Evolutionary conservation across 768 basidiomycete genomes (phyloP), one percentile per base, ranked within the genome.

Genomic region (Astraeus odoratus): DNA sequence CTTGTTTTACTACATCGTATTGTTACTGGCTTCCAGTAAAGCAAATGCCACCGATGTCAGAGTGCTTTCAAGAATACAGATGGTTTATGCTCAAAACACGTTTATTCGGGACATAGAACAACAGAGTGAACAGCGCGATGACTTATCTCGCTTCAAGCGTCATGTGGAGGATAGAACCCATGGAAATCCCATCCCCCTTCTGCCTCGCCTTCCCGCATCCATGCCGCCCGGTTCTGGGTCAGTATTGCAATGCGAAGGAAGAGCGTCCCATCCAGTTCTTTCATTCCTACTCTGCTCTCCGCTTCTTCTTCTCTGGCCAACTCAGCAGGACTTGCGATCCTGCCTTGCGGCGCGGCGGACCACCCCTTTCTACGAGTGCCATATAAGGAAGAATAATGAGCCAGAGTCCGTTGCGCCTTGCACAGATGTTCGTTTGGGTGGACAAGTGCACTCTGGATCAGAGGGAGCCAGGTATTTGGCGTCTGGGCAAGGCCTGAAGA

Each of bases 161-260:
- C 9, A 7, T 23, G 22, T 25, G 3, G 22, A 5, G 23, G 5
- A 39, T 46, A 60, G 42, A 67, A 58, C 29, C 58, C 64, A 5
- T 52, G 53, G n/a, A 55, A 51, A 51, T 66, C 57, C 63, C 65
- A 69, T 1, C 42, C 50, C 5, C 44, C 49, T 26, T 49, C 35
- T 9, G 48, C 26, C 47, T 64, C 40, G 1, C 67, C 67, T 42
- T 69, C 67, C 19, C 61, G 47, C 61, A 67, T 63, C 66, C 65
- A 67, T 9, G 64, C 67, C 23, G 64, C 42, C 38, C 57, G 53
- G 29, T 60, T 49, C 44, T 57, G 48, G 13, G 59, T 61, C 18
- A 63, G 41, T 38, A 51, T 51, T 13, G 62, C 59, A 22, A 56
- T 52, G 20, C 60, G 43, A 39, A 56, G 41, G 43, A 63, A 63